Evolutionary conservation across 345 rosid species (phyloP).

Genomic region (Syzygium oleosum): DNA sequence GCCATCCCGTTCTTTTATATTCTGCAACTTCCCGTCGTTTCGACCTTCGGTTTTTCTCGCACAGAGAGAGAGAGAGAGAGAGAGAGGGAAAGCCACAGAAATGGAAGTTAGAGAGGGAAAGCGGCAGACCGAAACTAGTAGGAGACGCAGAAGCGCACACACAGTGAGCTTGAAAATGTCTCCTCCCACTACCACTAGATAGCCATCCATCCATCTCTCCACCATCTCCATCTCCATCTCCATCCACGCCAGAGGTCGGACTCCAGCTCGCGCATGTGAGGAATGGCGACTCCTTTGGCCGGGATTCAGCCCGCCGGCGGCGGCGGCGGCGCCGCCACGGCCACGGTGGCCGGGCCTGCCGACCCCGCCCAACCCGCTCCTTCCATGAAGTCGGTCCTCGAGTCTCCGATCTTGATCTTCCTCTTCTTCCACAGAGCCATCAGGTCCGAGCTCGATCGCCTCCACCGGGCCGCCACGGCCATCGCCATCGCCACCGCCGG

Average conservation of each 20-base stretch:
- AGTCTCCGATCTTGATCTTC: slow-evolving; percentile 73
- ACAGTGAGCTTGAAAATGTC: neutral
- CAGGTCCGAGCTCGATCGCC: slow-evolving; percentile 70
- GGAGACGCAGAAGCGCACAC: neutral
- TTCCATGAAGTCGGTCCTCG: slow-evolving; percentile 14
- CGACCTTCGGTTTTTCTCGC: no score
- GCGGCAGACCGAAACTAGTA: neutral
- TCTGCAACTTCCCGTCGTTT: no score
- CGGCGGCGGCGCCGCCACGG: slow-evolving; percentile 3
- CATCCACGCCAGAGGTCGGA: no score
- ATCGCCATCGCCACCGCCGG: slow-evolving; percentile 68
- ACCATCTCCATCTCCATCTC: no score
- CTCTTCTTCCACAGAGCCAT: slow-evolving; percentile 79
- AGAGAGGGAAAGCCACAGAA: neutral
- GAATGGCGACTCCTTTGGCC: slow-evolving; percentile 72
- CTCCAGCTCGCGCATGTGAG: neutral
- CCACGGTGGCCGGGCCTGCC: slow-evolving; percentile 2
- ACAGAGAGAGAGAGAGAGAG: no score
- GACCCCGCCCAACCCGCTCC: neutral
- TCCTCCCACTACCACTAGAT: neutral
- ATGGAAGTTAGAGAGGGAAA: neutral
- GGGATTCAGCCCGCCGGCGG: slow-evolving; percentile 21
- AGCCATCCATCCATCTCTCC: no score
- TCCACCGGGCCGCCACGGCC: slow-evolving; percentile 58
- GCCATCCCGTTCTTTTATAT: no score